phyloP scores from a whole-genome alignment of 345 rosid genomes.

The Lagerstroemia speciosa region DNA sequence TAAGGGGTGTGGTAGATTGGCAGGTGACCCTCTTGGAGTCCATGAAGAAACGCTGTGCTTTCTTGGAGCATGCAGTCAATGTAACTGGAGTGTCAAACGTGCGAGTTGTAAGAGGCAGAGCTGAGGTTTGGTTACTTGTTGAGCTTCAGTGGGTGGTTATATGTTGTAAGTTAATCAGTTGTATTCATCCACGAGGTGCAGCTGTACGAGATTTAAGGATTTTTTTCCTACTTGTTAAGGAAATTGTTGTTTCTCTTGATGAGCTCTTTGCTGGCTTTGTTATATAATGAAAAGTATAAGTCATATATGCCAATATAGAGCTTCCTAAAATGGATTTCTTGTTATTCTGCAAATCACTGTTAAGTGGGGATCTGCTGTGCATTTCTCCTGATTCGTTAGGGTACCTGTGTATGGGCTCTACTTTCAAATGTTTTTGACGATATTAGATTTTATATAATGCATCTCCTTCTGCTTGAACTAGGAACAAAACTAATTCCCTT shows the following conservation, averaged over 20 bases:
- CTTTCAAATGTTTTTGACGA: no score
- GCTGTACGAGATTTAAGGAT: neutral
- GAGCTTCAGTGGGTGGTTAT: neutral
- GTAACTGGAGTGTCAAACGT: constrained; percentile 62
- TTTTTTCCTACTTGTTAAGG: neutral
- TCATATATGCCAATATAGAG: neutral
- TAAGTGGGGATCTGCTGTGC: neutral
- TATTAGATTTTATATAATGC: no score
- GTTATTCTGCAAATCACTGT: neutral
- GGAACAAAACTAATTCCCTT: neutral
- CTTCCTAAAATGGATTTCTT: neutral
- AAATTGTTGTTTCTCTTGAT: neutral
- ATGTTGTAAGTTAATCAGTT: neutral
- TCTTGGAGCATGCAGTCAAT: constrained; percentile 71
- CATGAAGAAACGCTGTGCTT: constrained; percentile 70
- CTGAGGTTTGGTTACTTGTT: constrained; percentile 46
- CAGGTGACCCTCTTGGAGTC: constrained; percentile 82
- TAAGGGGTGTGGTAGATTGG: constrained; percentile 40
- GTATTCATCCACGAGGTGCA: neutral
- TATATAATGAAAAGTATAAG: neutral
- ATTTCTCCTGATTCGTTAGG: no score
- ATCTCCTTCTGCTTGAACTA: neutral
- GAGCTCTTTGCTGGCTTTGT: neutral
- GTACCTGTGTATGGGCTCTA: no score
- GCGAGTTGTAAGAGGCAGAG: constrained; percentile 70